Conservation (phyloP, 1,284 basidiomycete species). For the Sporisorium reilianum region DNA sequence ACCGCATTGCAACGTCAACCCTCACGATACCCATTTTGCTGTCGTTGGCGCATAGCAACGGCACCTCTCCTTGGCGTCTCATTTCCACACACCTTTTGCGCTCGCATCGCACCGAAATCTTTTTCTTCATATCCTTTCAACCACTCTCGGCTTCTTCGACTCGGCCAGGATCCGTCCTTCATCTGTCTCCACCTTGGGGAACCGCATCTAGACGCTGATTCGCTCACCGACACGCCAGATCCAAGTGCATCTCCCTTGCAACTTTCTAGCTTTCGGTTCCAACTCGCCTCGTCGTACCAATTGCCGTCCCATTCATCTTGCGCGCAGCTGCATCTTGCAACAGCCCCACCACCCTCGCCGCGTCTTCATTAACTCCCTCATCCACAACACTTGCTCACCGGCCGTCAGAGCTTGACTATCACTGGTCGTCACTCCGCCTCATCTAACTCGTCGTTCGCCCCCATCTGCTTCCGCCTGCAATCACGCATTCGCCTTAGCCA, state of each 20-base stretch:
- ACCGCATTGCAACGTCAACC: background rate
- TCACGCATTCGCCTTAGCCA: slow-evolving; percentile 9
- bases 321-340: background rate
- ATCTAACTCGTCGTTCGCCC: slow-evolving; percentile 1
- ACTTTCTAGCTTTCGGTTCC: background rate
- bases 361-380: slow-evolving; percentile 2
- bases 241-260: background rate
- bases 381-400: background rate
- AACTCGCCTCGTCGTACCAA: background rate
- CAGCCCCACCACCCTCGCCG: background rate
- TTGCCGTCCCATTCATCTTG: background rate
- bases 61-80: background rate
- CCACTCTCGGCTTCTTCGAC: background rate
- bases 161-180: background rate
- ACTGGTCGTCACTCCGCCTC: background rate
- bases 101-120: background rate
- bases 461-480: background rate
- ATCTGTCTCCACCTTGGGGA: background rate
- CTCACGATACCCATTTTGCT: background rate
- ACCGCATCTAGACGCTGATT: background rate
- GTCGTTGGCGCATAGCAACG: background rate
- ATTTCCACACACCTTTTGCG: too few species aligned
- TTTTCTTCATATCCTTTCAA: background rate
- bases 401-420: slow-evolving; percentile 3
- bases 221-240: background rate